Conservation (phyloP, 768 basidiomycete genomes). For the Pleurotus pulmonarius region DNA sequence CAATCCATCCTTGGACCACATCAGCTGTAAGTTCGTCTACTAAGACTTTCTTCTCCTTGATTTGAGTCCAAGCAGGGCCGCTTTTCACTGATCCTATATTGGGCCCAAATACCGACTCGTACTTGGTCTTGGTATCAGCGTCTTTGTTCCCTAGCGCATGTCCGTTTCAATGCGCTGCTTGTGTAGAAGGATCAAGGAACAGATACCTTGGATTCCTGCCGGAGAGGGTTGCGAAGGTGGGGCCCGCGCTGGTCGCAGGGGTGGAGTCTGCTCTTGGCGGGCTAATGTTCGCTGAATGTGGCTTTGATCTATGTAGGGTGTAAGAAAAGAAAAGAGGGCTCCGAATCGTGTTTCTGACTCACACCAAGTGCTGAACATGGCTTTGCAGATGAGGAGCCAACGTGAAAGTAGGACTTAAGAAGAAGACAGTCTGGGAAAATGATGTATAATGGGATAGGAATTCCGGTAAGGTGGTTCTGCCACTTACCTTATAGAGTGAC, state of each 20-base stretch:
- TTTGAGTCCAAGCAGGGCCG: constrained; percentile 69
- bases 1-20: constrained; percentile 78
- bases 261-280: neutral
- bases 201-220: neutral
- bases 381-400: neutral
- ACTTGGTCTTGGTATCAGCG: constrained; percentile 53
- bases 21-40: constrained; percentile 79
- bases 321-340: too few relatives aligned
- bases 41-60: constrained; percentile 56
- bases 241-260: neutral
- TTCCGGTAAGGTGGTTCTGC: neutral
- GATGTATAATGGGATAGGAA: constrained; percentile 2
- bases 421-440: neutral
- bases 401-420: neutral
- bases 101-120: constrained; percentile 87
- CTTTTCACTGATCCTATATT: constrained; percentile 75
- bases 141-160: neutral
- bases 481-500: neutral
- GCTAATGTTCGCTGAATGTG: constrained; percentile 1
- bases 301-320: constrained; percentile 4
- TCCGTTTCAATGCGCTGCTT: neutral
- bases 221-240: neutral
- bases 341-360: neutral
- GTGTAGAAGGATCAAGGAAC: neutral
- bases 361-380: constrained; percentile 7